Base-by-base conservation (phyloP, 148 eudicot species). In the Salicornia ramosissima region DNA sequence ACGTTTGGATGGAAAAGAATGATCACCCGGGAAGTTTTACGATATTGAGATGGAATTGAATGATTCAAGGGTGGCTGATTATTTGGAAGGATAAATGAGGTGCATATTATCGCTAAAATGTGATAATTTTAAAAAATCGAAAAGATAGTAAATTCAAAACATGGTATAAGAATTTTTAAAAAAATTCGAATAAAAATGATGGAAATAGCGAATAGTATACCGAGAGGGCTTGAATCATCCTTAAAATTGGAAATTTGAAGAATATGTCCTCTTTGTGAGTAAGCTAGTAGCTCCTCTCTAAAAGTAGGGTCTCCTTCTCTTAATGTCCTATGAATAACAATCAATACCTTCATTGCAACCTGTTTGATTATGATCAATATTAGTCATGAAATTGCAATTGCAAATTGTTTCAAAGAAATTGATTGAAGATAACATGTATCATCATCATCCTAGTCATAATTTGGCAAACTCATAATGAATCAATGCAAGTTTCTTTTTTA, bases 291-390 rank as follows among this genome's bases (percentile, higher is more conserved):
- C 73, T 95, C 99, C 81, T 95, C 99, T 79, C 87, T 82, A 68
- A 95, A 95, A 14, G 96, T 86, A 33, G 99, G 96, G 69, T 93
- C 98, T 16, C 96, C 94, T 71, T 92, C 98, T 84, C 98, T 80
- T 68, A 90, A 65, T 68, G 90, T 82, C 80, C 98, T 86, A 81
- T 92, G 98, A 75, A 92, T 78, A 24, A 92, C 96, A 74, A 92
- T 85, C 84, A 90, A 77, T 51, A 89, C 86, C 81, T 92, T 92
- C 65, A 92, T 77, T 1, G 96, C 99, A 69, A 95, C 99, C 99
- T 95, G 86, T 72, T n/a, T 62, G 1, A 68, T 68, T 34, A 52
- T 50, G 67, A 68, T 62, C 25, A 40, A 8, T 26, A 56, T 10
- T 24, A 28, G 14, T 24, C 40, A 21, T 53, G 16, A 39, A 16